A percentile compares a stretch with the other conserved stretches of the same genome.
phyloP scores from a whole-genome alignment of 768 basidiomycete genomes.

The Trametes maxima region DNA sequence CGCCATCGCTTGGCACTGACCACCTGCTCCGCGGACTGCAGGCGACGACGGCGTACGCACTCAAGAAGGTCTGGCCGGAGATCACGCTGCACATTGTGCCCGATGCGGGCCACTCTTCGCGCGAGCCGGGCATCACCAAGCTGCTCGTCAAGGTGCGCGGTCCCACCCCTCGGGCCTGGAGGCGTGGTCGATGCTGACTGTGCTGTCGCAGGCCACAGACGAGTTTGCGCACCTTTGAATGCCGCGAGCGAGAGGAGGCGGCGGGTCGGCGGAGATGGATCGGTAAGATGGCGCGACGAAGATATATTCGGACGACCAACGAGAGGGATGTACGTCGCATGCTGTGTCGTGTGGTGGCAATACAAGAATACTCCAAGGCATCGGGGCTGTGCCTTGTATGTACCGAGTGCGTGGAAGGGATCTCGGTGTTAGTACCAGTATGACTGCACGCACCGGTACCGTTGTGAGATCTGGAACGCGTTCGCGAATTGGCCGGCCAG shows the following conservation, averaged over 20 bases:
- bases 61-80: constrained; percentile 87
- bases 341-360: too few species aligned
- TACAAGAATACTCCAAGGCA: too few species aligned
- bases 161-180: not conserved
- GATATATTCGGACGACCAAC: not conserved
- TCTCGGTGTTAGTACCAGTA: too few species aligned
- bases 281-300: not conserved
- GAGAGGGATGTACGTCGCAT: too few species aligned
- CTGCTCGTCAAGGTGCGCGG: constrained; percentile 66
- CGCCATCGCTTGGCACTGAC: not conserved
- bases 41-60: constrained; percentile 78
- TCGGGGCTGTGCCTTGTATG: too few species aligned
- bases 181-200: constrained; percentile 2
- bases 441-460: too few species aligned
- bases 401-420: too few species aligned
- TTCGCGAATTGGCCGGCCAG: too few species aligned
- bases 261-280: not conserved
- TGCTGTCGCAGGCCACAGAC: constrained; percentile 42
- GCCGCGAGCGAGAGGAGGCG: not conserved
- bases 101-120: constrained; percentile 86
- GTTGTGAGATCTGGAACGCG: too few species aligned
- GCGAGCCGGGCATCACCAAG: constrained; percentile 70
- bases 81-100: constrained; percentile 74
- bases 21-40: constrained; percentile 28
- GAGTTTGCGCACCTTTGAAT: constrained; percentile 43